Evolutionary conservation across 441 rosid genomes (phyloP).

Genomic region (Gossypium lobatum): DNA sequence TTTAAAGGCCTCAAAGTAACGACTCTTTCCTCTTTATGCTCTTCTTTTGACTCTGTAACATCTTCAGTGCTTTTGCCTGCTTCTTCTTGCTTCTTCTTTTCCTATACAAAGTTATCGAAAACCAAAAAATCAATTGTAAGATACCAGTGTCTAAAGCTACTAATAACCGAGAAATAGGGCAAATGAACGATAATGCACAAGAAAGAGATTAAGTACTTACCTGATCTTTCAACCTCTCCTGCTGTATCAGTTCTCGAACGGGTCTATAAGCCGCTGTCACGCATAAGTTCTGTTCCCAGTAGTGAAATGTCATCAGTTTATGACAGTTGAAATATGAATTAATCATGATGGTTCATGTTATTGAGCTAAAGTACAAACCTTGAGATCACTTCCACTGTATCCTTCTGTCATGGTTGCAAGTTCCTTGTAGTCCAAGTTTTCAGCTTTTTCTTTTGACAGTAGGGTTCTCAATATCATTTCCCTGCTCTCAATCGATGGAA

Average conservation of each 20-base stretch:
- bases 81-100: conserved; percentile 52
- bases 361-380: conserved; percentile 45
- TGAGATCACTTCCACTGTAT: conserved; percentile 90
- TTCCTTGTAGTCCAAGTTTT: conserved; percentile 71
- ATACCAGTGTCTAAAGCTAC: neutral
- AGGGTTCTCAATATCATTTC: conserved; percentile 85
- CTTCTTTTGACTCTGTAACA: conserved; percentile 38
- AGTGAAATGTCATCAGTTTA: conserved; percentile 11
- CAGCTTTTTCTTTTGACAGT: conserved; percentile 72
- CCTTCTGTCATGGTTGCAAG: conserved; percentile 90
- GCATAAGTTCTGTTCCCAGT: conserved; percentile 70
- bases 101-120: conserved; percentile 20
- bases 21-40: conserved; percentile 47
- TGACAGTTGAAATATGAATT: neutral
- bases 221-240: conserved; percentile 70
- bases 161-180: neutral
- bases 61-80: conserved; percentile 52
- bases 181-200: neutral
- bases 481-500: conserved; percentile 71
- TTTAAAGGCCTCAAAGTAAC: conserved; percentile 63
- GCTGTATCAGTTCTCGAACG: conserved; percentile 79
- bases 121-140: conserved; percentile 5
- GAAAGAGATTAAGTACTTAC: conserved; percentile 27
- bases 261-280: conserved; percentile 93
- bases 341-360: neutral